These are phyloP conservation scores for Trapa incisa DNA, from an alignment of 345 rosid species.

Conservation along the genomic window DNA sequence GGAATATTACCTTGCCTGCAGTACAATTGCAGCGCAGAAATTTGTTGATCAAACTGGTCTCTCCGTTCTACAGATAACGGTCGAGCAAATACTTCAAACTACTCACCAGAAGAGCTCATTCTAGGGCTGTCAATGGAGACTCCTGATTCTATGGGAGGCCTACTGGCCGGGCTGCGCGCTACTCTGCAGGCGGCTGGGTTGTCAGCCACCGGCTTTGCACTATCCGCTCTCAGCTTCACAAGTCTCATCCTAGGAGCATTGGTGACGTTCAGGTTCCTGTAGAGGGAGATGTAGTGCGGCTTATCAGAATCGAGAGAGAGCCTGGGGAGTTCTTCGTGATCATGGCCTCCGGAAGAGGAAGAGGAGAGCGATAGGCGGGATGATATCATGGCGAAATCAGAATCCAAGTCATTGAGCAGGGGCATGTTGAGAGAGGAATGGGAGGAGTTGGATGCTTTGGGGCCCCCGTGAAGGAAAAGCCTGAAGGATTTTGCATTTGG, in stretches of 20 bases:
- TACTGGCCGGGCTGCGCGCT: slow-evolving; percentile 55
- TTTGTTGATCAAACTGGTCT: not conserved
- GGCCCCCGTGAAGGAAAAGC: slow-evolving; percentile 52
- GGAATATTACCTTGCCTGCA: slow-evolving; percentile 77
- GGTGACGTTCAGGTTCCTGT: slow-evolving; percentile 34
- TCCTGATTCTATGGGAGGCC: slow-evolving; percentile 28
- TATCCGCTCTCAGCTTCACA: slow-evolving; percentile 39
- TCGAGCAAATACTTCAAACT: slow-evolving; percentile 6
- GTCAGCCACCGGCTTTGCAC: slow-evolving; percentile 10
- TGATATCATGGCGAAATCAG: slow-evolving; percentile 50
- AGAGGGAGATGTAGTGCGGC: slow-evolving; percentile 45
- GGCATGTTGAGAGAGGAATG: slow-evolving; percentile 49
- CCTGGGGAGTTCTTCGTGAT: slow-evolving; percentile 73
- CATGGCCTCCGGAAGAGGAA: slow-evolving; percentile 81
- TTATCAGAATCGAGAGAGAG: slow-evolving; percentile 77
- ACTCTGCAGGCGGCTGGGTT: slow-evolving; percentile 17
- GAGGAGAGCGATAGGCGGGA: slow-evolving; percentile 70
- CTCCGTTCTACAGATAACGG: not conserved
- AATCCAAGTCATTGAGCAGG: slow-evolving; percentile 41
- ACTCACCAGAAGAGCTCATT: slow-evolving; percentile 71
- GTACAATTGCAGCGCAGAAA: not conserved
- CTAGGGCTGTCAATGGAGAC: slow-evolving; percentile 92
- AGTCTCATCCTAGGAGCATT: slow-evolving; percentile 56
- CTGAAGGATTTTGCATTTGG: slow-evolving; percentile 42
- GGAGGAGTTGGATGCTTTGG: slow-evolving; percentile 31